Evolutionary conservation across 1,284 basidiomycete genomes (phyloP).

Genomic region (Moniliella sp.): DNA sequence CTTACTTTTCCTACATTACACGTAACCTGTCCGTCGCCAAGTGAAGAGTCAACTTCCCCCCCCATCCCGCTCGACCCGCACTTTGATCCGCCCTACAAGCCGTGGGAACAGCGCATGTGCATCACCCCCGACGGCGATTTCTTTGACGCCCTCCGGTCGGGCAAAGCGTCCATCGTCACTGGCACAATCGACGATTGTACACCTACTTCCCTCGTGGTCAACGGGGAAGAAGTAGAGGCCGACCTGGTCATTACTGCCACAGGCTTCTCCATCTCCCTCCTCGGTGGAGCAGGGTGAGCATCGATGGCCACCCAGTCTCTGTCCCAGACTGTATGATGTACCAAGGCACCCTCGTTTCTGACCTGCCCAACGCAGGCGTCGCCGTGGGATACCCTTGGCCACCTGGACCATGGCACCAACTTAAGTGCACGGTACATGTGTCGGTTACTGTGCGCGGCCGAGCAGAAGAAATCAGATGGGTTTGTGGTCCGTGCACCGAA

Average conservation of each 20-base stretch:
- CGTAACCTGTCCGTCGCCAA: constrained; percentile 8
- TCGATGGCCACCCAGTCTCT: constrained; percentile 16
- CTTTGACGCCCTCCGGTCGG: constrained; percentile 18
- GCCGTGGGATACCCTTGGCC: constrained; percentile 28
- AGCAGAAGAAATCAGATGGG: too few relatives aligned
- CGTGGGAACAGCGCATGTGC: constrained; percentile 33
- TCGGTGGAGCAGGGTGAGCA: constrained; percentile 13
- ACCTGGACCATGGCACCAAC: constrained; percentile 30
- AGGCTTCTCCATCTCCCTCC: constrained; percentile 22
- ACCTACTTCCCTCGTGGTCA: constrained; percentile 14
- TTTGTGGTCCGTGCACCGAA: too few relatives aligned
- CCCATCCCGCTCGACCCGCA: constrained; percentile 27
- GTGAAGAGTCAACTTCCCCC: constrained; percentile 14
- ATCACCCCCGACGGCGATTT: constrained; percentile 31
- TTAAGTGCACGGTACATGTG: constrained; percentile 19
- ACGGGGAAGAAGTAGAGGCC: constrained; percentile 21
- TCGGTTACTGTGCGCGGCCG: too few relatives aligned
- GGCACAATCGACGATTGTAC: constrained; percentile 27
- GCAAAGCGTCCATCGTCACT: constrained; percentile 28
- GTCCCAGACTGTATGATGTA: constrained; percentile 15
- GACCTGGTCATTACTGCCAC: constrained; percentile 32
- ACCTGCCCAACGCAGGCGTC: constrained; percentile 22
- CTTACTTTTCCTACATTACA: constrained; percentile 18
- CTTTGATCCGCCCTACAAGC: constrained; percentile 30
- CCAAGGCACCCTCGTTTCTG: constrained; percentile 27